Conservation (phyloP, 1,284 basidiomycete species). For the Sporisorium reilianum region DNA sequence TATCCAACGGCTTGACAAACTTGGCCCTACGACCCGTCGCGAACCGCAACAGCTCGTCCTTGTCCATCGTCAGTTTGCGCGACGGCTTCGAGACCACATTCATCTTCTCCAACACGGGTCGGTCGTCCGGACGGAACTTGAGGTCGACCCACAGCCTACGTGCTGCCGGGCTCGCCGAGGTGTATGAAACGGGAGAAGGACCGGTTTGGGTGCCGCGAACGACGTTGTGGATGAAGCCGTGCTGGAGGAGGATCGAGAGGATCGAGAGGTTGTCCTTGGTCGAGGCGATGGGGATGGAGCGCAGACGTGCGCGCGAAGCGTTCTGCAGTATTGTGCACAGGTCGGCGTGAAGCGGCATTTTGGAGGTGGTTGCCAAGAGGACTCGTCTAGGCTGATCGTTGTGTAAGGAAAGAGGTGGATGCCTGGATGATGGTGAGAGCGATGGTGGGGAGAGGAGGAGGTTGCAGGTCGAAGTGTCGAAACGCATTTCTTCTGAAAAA, state of each 20-base stretch:
- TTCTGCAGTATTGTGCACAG: constrained; percentile 88
- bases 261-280: constrained; percentile 85
- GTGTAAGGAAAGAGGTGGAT: not conserved
- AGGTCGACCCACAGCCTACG: constrained; percentile 83
- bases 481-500: constrained; percentile 23
- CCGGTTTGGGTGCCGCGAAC: constrained; percentile 80
- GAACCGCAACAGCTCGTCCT: constrained; percentile 78
- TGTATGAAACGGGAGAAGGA: constrained; percentile 77
- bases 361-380: not conserved
- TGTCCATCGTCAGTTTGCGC: constrained; percentile 79
- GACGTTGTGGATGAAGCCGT: constrained; percentile 84
- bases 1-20: constrained; percentile 79
- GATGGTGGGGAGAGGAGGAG: not conserved
- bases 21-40: constrained; percentile 72
- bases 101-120: constrained; percentile 81
- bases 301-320: constrained; percentile 84
- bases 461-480: not conserved
- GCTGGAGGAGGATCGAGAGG: constrained; percentile 83
- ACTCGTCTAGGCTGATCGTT: not conserved
- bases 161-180: constrained; percentile 70
- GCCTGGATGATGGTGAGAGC: not conserved
- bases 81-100: constrained; percentile 81
- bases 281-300: constrained; percentile 79
- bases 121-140: constrained; percentile 83
- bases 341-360: constrained; percentile 75